phyloP scores from a whole-genome alignment of 2,329 filamentous ascomycete genomes.

The Metarhizium brunneum region DNA sequence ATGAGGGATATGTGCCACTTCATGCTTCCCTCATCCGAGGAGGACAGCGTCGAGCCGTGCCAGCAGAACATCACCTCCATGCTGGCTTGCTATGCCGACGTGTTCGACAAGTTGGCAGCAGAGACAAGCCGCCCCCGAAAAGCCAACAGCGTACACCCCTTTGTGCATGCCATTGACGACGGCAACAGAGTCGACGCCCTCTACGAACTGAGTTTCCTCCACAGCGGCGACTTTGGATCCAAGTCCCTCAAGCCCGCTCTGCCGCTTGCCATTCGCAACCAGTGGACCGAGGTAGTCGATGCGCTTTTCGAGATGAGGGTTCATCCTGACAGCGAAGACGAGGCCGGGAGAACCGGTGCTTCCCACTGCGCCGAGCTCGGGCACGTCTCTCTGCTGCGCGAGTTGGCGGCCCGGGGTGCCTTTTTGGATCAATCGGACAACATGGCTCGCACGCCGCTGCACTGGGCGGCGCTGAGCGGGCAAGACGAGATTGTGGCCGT shows the following conservation, averaged over 20 bases:
- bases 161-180: slow-evolving; percentile 4
- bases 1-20: too few relatives aligned
- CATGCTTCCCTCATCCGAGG: background rate
- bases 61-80: background rate
- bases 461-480: slow-evolving; percentile 3
- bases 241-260: slow-evolving; percentile 4
- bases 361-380: slow-evolving; percentile 10
- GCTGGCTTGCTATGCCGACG: slow-evolving; percentile 3
- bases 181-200: background rate
- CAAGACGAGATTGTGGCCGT: background rate
- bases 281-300: slow-evolving; percentile 7
- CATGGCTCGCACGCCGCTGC: slow-evolving; percentile 1
- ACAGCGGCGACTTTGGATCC: slow-evolving; percentile 1
- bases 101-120: background rate
- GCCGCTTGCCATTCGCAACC: slow-evolving; percentile 8
- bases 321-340: slow-evolving; percentile 5
- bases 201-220: slow-evolving; percentile 5
- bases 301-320: slow-evolving; percentile 8
- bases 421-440: slow-evolving; percentile 6
- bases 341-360: slow-evolving; percentile 8
- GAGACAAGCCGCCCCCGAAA: background rate
- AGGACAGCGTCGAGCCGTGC: background rate
- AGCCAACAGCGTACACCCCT: background rate
- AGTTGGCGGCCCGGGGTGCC: slow-evolving; percentile 1
- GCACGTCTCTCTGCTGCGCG: background rate